These are phyloP conservation scores for Cucumis hystrix DNA, from an alignment of 306 rosid species.

Conservation along the genomic window DNA sequence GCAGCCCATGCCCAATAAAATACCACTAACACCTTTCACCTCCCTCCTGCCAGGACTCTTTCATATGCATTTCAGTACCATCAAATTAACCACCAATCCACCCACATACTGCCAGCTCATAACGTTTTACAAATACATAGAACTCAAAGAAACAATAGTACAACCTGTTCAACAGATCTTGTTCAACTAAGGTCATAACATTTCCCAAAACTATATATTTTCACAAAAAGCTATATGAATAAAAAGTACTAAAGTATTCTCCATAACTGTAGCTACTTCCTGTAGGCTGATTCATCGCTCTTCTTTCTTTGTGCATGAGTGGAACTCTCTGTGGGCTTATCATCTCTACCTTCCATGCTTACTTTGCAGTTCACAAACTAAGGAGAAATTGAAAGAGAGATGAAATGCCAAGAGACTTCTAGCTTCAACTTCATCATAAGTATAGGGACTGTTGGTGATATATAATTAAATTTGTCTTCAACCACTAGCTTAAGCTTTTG, in stretches of 20 bases:
- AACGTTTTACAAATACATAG: not conserved
- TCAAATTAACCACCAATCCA: not conserved
- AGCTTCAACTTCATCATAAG: not conserved
- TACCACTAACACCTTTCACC: not conserved
- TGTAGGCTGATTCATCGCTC: not conserved
- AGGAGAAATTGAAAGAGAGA: not conserved
- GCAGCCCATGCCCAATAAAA: not conserved
- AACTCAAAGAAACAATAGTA: not conserved
- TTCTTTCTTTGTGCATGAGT: not conserved
- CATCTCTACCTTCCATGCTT: not conserved
- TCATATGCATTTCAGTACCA: not conserved
- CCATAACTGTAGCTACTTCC: not conserved
- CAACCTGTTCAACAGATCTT: not conserved
- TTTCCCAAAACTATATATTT: not conserved
- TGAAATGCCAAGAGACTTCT: not conserved
- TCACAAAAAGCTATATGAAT: not conserved
- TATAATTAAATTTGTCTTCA: too few species aligned
- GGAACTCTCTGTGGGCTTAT: not conserved
- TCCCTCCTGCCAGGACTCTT: constrained; percentile 1
- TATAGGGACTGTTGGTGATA: too few species aligned
- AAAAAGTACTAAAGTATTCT: not conserved
- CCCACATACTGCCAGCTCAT: not conserved
- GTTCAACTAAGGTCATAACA: not conserved
- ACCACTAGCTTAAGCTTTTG: too few species aligned
- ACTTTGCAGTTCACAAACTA: not conserved